Percentiles rank a stretch among this genome's conserved stretches.
Conservation (phyloP, 768 basidiomycete species). For the Panellus pusillus region DNA sequence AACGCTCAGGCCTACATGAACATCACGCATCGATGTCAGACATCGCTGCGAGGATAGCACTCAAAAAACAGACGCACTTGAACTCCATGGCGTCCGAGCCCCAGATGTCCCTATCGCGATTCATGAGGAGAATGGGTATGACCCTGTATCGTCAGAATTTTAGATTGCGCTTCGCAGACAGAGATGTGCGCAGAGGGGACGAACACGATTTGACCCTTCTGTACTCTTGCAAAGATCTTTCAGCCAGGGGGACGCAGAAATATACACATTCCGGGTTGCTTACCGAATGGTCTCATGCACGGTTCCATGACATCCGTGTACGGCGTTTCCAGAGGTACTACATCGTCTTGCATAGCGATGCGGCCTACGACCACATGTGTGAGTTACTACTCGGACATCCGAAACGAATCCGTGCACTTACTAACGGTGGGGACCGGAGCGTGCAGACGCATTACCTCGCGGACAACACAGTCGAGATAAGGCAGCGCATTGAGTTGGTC, state of each 20-base stretch:
- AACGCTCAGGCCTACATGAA: constrained; percentile 43
- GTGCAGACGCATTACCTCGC: not conserved
- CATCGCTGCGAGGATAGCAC: too few relatives aligned
- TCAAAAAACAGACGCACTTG: constrained; percentile 28
- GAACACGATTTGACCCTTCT: constrained; percentile 1
- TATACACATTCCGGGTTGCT: not conserved
- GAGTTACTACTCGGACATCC: too few relatives aligned
- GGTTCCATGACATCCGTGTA: constrained; percentile 31
- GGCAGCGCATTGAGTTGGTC: constrained; percentile 3
- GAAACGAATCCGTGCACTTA: too few relatives aligned
- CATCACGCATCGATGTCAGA: too few relatives aligned
- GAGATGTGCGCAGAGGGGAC: too few relatives aligned
- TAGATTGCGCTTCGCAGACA: too few relatives aligned
- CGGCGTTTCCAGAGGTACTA: constrained; percentile 35
- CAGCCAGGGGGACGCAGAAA: too few relatives aligned
- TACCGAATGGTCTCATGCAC: constrained; percentile 25
- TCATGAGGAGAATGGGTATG: constrained; percentile 27
- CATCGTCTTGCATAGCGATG: constrained; percentile 32
- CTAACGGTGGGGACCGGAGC: not conserved
- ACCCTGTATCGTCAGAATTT: not conserved
- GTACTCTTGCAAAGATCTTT: not conserved
- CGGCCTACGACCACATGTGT: constrained; percentile 11
- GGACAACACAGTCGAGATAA: not conserved
- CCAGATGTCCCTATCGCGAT: constrained; percentile 40
- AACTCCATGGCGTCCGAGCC: constrained; percentile 45